Conservation (phyloP, 192 early-diverging fungal species). For the Backusella circina region DNA sequence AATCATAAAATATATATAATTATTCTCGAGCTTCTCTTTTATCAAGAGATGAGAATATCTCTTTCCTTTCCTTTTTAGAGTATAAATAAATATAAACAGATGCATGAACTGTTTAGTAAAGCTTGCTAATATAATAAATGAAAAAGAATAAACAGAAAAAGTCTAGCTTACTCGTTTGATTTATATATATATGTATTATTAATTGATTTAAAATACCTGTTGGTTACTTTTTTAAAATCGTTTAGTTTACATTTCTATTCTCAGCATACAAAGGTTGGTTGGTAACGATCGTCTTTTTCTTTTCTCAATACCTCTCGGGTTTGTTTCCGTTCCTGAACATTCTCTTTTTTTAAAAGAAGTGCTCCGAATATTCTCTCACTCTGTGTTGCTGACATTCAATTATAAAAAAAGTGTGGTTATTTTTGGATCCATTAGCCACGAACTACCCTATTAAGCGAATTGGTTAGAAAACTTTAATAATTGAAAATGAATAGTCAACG, state of each 20-base stretch:
- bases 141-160: not conserved
- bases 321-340: not conserved
- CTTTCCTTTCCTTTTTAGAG: not conserved
- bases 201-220: not conserved
- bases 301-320: not conserved
- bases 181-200: not conserved
- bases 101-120: not conserved
- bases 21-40: not conserved
- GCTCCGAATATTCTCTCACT: not conserved
- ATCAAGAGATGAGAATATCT: not conserved
- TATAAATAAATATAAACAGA: not conserved
- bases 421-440: conserved; percentile 6
- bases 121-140: not conserved
- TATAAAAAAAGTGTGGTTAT: not conserved
- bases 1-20: not conserved
- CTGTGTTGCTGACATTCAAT: not conserved
- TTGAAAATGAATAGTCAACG: not conserved
- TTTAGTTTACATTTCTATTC: no score
- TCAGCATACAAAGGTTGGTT: no score
- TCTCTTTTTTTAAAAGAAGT: not conserved
- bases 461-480: not conserved
- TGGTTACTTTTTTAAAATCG: not conserved
- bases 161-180: not conserved
- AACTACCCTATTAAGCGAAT: not conserved
- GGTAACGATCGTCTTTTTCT: no score